Evolutionary conservation across 106 monocot species (phyloP).

Genomic region (Chionographis japonica): DNA sequence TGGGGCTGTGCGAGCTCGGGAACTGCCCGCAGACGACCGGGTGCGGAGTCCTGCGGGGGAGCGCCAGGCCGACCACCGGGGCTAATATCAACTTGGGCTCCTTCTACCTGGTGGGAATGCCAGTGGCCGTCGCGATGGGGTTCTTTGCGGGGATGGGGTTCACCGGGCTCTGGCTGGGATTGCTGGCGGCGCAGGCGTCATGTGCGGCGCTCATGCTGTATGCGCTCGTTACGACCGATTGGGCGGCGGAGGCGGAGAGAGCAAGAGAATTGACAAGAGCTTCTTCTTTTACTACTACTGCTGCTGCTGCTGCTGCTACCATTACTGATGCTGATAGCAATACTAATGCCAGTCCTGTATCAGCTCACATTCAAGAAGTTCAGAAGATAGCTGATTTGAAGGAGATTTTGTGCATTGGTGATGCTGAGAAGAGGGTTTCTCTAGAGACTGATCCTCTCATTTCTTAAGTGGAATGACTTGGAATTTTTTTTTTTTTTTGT

Average conservation of each 20-base stretch:
- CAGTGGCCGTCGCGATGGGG: conserved; percentile 20
- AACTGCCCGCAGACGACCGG: no score
- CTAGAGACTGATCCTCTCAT: no score
- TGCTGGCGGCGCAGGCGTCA: neutral
- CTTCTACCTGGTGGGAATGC: conserved; percentile 40
- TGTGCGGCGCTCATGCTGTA: conserved; percentile 30
- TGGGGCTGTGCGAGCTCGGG: conserved; percentile 37
- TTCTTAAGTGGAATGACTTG: no score
- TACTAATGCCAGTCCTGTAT: no score
- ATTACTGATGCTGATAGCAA: no score
- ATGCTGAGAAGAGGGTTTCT: no score
- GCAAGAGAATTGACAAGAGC: conserved; percentile 21
- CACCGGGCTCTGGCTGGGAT: conserved; percentile 31
- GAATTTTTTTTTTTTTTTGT: no score
- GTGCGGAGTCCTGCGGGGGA: conserved; percentile 17
- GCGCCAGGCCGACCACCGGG: conserved; percentile 31
- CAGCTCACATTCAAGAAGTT: no score
- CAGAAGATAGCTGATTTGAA: no score
- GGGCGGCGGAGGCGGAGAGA: conserved; percentile 26
- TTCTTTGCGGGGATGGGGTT: conserved; percentile 36
- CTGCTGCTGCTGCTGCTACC: no score
- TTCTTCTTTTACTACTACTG: neutral
- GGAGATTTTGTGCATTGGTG: no score
- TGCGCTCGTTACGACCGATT: conserved; percentile 21
- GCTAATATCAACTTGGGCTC: conserved; percentile 42